phyloP scores from a whole-genome alignment of 192 early-diverging fungal genomes.

The Rhizophagus clarus region DNA sequence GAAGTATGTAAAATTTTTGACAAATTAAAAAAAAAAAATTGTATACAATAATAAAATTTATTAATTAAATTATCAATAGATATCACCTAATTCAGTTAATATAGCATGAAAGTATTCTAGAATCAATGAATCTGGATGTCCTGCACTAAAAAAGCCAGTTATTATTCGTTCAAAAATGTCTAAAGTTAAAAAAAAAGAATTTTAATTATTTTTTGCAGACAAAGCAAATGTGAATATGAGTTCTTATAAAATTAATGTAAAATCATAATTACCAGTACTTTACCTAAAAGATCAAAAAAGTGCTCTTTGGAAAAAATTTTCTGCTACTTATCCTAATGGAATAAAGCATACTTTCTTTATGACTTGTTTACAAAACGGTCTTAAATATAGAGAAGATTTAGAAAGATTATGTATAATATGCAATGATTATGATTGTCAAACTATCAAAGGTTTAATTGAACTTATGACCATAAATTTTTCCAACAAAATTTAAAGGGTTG shows the following conservation, averaged over 20 bases:
- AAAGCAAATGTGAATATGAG: not conserved
- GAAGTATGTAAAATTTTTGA: not conserved
- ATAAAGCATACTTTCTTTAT: not conserved
- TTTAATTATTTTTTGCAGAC: not conserved
- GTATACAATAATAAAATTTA: too few relatives aligned
- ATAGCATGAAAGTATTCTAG: not conserved
- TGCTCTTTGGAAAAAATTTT: not conserved
- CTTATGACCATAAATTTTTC: not conserved
- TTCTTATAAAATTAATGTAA: conserved; percentile 2
- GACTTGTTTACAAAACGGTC: not conserved
- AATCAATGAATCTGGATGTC: not conserved
- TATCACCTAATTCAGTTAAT: not conserved
- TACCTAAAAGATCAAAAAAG: conserved; percentile 13
- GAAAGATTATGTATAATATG: not conserved
- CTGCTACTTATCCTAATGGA: not conserved
- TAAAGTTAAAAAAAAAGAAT: not conserved
- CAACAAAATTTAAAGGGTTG: not conserved
- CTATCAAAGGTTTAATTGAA: not conserved
- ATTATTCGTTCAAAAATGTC: not conserved
- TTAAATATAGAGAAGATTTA: conserved; percentile 1
- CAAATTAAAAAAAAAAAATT: too few relatives aligned
- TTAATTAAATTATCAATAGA: too few relatives aligned
- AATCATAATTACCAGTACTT: not conserved
- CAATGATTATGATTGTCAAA: not conserved
- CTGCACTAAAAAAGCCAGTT: not conserved